phyloP scores from a whole-genome alignment of 2,329 filamentous ascomycete genomes.

The Neofusicoccum laricinum region DNA sequence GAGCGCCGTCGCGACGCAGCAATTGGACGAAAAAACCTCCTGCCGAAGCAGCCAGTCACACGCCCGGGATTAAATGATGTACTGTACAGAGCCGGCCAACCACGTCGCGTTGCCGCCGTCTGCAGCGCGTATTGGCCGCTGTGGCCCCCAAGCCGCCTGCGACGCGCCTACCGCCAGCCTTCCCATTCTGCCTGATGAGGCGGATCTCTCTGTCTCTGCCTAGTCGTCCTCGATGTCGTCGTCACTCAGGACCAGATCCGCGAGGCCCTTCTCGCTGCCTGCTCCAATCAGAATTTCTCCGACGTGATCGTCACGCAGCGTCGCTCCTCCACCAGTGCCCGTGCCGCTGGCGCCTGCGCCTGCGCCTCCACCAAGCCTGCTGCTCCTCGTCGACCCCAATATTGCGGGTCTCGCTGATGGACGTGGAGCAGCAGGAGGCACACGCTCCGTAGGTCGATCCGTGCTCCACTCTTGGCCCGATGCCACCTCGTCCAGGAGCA shows the following conservation, averaged over 20 bases:
- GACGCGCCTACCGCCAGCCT: not conserved
- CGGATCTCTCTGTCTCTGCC: not conserved
- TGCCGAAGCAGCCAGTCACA: slow-evolving; percentile 1
- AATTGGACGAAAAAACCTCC: not conserved
- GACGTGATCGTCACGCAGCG: slow-evolving; percentile 1
- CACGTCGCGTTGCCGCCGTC: not conserved
- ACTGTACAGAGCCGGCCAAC: not conserved
- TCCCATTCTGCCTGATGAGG: not conserved
- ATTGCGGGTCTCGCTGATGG: slow-evolving; percentile 22
- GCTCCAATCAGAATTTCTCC: slow-evolving; percentile 11
- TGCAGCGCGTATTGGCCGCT: not conserved
- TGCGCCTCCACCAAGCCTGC: slow-evolving; percentile 27
- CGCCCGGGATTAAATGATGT: not conserved
- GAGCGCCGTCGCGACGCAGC: not conserved
- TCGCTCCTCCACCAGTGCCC: not conserved
- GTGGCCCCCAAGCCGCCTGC: not conserved
- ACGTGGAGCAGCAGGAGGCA: slow-evolving; percentile 22
- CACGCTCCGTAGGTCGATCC: slow-evolving; percentile 34
- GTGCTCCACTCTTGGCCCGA: slow-evolving; percentile 41
- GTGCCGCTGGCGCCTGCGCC: slow-evolving; percentile 14
- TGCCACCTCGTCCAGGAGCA: slow-evolving; percentile 16
- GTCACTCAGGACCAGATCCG: slow-evolving; percentile 42
- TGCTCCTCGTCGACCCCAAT: slow-evolving; percentile 21
- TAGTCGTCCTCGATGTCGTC: slow-evolving; percentile 46
- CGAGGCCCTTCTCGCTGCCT: slow-evolving; percentile 26